phyloP scores from a whole-genome alignment of 805 yeast species.

The Starmerella geochares region DNA sequence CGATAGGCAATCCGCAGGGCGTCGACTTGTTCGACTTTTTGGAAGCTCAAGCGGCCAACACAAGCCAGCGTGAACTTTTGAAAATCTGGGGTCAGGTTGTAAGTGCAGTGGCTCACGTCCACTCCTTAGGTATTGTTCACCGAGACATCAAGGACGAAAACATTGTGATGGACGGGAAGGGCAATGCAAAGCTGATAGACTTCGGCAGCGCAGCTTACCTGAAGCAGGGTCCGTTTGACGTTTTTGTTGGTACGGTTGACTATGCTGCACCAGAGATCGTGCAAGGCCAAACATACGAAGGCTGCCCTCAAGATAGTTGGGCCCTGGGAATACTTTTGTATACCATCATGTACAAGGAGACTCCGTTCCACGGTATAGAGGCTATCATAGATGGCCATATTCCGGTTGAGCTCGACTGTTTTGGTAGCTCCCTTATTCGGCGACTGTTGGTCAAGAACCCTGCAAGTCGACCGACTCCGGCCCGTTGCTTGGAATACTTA shows the following conservation, averaged over 20 bases:
- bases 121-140: slow-evolving; percentile 74
- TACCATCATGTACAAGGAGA: slow-evolving; percentile 84
- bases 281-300: slow-evolving; percentile 78
- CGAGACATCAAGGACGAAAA: slow-evolving; percentile 94
- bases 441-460: slow-evolving; percentile 7
- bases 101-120: slow-evolving; percentile 71
- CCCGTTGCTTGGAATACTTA: slow-evolving; percentile 3
- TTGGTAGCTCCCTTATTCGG: slow-evolving; percentile 11
- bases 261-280: slow-evolving; percentile 97
- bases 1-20: slow-evolving; percentile 73
- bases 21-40: slow-evolving; percentile 87
- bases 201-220: slow-evolving; percentile 92
- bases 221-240: slow-evolving; percentile 88
- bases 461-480: slow-evolving; percentile 14
- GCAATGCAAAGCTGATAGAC: slow-evolving; percentile 76
- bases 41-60: slow-evolving; percentile 35
- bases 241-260: slow-evolving; percentile 93
- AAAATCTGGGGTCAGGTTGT: slow-evolving; percentile 46
- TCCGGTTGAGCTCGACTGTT: neutral
- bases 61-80: slow-evolving; percentile 1
- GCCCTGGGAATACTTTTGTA: slow-evolving; percentile 85
- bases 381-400: slow-evolving; percentile 88
- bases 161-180: slow-evolving; percentile 68
- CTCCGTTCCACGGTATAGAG: slow-evolving; percentile 90
- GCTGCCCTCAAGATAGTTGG: slow-evolving; percentile 95